phyloP scores from a whole-genome alignment of 768 basidiomycete species.

The Lyophyllum atratum region DNA sequence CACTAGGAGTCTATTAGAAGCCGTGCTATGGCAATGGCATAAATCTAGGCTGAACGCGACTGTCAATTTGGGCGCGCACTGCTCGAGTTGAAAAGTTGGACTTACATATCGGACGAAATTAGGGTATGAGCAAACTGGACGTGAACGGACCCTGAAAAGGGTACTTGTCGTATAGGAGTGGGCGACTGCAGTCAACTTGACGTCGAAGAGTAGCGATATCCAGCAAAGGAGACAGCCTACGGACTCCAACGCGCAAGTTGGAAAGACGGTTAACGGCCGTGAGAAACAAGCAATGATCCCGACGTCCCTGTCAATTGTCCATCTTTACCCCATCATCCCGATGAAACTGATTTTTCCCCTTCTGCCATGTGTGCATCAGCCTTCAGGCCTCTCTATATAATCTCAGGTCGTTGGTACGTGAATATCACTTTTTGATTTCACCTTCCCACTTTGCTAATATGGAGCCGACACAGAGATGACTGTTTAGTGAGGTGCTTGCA shows the following conservation, averaged over 20 bases:
- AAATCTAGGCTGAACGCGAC: conserved; percentile 4
- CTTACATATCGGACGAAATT: conserved; percentile 9
- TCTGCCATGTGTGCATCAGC: neutral
- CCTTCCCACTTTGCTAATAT: neutral
- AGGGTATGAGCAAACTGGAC: neutral
- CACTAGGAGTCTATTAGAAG: neutral
- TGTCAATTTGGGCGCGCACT: conserved; percentile 6
- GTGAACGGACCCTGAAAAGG: neutral
- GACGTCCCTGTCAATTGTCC: neutral
- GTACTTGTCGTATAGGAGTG: neutral
- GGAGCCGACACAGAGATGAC: no score
- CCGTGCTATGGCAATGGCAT: conserved; percentile 8
- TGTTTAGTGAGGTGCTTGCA: no score
- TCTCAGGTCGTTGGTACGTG: neutral
- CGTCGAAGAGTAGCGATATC: conserved; percentile 3
- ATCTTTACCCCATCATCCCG: neutral
- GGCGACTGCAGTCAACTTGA: neutral
- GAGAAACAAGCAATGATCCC: neutral
- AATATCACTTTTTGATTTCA: neutral
- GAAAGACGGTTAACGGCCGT: neutral
- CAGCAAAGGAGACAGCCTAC: conserved; percentile 2
- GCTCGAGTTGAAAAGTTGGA: neutral
- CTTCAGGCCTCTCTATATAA: neutral
- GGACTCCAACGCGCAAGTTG: neutral
- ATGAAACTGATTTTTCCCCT: neutral